A percentile compares a stretch with the other conserved stretches of the same genome.
These are phyloP conservation scores for Talaromyces verruculosus DNA, from an alignment of 2,329 filamentous ascomycete genomes.

Conservation along the genomic window DNA sequence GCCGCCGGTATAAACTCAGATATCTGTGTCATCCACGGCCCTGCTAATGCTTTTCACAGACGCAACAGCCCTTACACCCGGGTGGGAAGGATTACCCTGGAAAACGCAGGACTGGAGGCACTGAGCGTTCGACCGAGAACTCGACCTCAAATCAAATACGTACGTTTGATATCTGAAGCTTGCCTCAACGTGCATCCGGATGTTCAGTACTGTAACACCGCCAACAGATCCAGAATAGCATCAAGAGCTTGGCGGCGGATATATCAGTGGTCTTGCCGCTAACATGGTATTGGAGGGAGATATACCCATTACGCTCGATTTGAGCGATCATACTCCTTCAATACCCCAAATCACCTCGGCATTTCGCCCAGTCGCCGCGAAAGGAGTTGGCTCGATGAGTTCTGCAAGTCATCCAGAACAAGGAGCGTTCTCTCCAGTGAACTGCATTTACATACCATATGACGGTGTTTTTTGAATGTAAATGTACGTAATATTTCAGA, in stretches of 20 bases:
- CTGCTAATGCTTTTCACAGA: constrained; percentile 40
- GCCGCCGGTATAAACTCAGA: constrained; percentile 39
- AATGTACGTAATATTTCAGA: not conserved
- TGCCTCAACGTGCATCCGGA: not conserved
- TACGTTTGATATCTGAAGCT: not conserved
- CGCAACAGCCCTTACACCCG: constrained; percentile 47
- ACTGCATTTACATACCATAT: constrained; percentile 10
- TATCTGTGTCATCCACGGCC: constrained; percentile 32
- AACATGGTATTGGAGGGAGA: not conserved
- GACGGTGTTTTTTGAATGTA: not conserved
- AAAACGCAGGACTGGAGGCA: constrained; percentile 8
- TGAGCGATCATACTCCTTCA: not conserved
- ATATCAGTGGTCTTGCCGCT: not conserved
- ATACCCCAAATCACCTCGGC: not conserved
- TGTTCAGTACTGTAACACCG: not conserved
- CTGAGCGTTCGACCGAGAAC: not conserved
- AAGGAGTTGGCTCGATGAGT: not conserved
- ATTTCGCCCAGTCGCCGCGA: not conserved
- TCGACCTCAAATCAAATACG: not conserved
- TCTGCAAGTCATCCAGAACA: not conserved
- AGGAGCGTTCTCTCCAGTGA: constrained; percentile 5
- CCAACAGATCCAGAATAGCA: constrained; percentile 15
- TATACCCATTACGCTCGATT: constrained; percentile 3
- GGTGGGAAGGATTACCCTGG: constrained; percentile 49
- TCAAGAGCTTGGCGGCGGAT: not conserved